Evolutionary conservation across 768 basidiomycete genomes (phyloP), one percentile per base, ranked within the genome.

Genomic region (Lactifluus pinguis): DNA sequence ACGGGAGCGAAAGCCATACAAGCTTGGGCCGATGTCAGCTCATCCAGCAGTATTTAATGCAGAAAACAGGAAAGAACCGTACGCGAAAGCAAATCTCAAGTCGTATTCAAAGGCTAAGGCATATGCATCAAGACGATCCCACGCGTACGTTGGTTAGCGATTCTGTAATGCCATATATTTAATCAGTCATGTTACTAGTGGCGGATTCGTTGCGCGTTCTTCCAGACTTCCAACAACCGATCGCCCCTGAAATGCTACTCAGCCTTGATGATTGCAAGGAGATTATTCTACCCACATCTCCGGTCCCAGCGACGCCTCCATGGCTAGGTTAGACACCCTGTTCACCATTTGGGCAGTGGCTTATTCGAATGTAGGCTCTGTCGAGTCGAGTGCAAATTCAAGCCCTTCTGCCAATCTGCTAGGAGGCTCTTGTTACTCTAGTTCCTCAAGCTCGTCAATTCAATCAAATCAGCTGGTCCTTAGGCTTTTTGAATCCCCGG

Each of bases 11-110:
- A 30, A 30, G 45, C 30, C 51, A 34, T 15, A 36, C 62, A 41
- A 60, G 59, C 53, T 59, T 76, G 57, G 74, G 74, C 53, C 73
- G 74, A 19, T 75, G 75, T 63, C 74, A 75, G 61, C 69, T 75
- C 21, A 76, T 75, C 38, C 74, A 76, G 34, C 72, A 73, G 0
- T 75, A 76, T 49, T 68, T 75, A 36, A 58, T 73, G 25, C 71
- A 75, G 50, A 74, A 73, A 60, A 75, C 74, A 14, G 74, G 74
- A 14, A 75, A 70, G 62, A 73, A 68, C 59, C 72, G 74, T 15
- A 74, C 74, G 41, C 67, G 74, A 58, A 75, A 75, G 64, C 74
- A 75, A 59, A 75, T 75, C 36, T 76, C 74, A 29, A 75, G 74
- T 61, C 75, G 76, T 42, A 68, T 75, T 49, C 74, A 75, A 64